Evolutionary conservation across 2,329 filamentous ascomycete genomes (phyloP).

Genomic region (Fusarium stilboides): DNA sequence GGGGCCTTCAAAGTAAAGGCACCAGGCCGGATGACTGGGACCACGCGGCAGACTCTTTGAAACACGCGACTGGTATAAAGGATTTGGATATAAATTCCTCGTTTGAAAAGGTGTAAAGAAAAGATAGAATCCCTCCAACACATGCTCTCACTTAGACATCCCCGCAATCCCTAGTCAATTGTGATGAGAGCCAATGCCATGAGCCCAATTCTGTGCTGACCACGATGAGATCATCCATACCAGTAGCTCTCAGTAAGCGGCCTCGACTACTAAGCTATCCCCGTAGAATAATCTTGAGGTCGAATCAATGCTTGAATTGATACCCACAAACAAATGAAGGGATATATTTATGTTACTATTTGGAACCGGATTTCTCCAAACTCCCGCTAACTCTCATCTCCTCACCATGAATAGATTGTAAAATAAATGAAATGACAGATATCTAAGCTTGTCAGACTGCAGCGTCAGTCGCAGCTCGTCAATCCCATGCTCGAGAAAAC

Average conservation of each 20-base stretch:
- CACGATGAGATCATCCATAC: constrained; percentile 14
- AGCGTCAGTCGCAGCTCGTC: not conserved
- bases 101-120: no score
- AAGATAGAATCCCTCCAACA: no score
- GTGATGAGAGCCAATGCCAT: constrained; percentile 27
- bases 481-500: not conserved
- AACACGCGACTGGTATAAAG: not conserved
- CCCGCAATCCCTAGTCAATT: constrained; percentile 5
- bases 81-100: no score
- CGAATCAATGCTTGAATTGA: not conserved
- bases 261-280: not conserved
- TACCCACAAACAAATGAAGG: not conserved
- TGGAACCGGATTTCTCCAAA: constrained; percentile 29
- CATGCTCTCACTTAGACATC: constrained; percentile 5
- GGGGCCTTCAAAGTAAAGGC: not conserved
- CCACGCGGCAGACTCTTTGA: not conserved
- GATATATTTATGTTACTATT: constrained; percentile 7
- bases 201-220: constrained; percentile 33
- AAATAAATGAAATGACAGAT: constrained; percentile 10
- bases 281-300: not conserved
- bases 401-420: constrained; percentile 7
- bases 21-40: not conserved
- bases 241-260: not conserved
- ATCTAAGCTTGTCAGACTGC: constrained; percentile 5
- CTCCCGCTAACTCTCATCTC: constrained; percentile 34